phyloP scores from a whole-genome alignment of 352 stramenopile genomes.

The Globisporangium cystogenes region DNA sequence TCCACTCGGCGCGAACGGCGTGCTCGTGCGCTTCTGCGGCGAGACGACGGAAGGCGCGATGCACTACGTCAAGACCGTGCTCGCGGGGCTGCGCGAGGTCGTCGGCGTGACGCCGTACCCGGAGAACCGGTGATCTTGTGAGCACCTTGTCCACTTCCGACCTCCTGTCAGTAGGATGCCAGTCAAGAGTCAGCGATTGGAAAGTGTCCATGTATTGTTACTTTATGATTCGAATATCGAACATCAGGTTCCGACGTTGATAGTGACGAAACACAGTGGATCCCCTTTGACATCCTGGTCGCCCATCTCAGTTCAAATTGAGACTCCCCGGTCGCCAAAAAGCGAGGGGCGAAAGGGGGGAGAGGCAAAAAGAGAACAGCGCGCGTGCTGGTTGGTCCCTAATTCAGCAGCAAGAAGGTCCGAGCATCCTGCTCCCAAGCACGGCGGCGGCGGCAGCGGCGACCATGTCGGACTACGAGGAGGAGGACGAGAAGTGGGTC shows the following conservation, averaged over 20 bases:
- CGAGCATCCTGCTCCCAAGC: no score
- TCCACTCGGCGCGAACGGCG: conserved; percentile 44
- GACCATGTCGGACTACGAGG: conserved; percentile 85
- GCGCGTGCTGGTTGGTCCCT: background rate
- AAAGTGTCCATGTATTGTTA: background rate
- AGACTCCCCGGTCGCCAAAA: background rate
- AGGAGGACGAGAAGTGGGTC: conserved; percentile 91
- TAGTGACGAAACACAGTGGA: background rate
- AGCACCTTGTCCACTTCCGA: no score
- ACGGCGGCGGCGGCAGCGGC: no score
- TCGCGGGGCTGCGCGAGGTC: conserved; percentile 44
- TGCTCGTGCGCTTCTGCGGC: conserved; percentile 70
- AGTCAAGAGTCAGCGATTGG: no score
- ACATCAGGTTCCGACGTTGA: background rate
- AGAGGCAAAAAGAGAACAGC: conserved; percentile 1
- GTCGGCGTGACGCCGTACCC: conserved; percentile 68
- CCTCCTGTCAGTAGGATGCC: no score
- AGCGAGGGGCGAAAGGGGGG: background rate
- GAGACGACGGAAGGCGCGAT: conserved; percentile 57
- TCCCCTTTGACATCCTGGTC: background rate
- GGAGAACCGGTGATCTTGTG: conserved; percentile 76
- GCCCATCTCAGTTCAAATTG: background rate
- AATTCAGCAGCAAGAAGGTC: background rate
- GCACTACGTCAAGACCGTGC: conserved; percentile 51
- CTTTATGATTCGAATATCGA: background rate